Conservation (phyloP, 2,329 filamentous ascomycete genomes). For the Malbranchea cinnamomea region DNA sequence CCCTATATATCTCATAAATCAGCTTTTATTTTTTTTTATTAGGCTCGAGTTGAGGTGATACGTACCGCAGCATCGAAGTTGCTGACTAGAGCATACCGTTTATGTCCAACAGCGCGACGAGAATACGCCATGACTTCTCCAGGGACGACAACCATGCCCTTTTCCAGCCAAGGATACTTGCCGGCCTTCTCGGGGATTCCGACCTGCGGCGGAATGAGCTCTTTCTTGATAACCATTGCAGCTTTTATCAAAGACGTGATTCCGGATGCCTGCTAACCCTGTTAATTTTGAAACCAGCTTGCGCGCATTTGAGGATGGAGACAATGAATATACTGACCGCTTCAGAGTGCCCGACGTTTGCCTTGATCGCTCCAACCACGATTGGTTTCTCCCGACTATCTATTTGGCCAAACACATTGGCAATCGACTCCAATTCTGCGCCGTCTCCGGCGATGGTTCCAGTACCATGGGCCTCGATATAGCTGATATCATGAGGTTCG, state of each 20-base stretch:
- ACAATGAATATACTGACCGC: constrained; percentile 9
- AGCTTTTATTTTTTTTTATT: too few species aligned
- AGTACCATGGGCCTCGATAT: constrained; percentile 19
- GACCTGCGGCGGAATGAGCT: not conserved
- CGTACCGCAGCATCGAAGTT: constrained; percentile 57
- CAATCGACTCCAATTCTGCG: constrained; percentile 17
- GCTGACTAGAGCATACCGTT: constrained; percentile 39
- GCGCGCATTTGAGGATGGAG: not conserved
- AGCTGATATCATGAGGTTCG: constrained; percentile 18
- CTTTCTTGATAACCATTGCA: not conserved
- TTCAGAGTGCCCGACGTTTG: constrained; percentile 30
- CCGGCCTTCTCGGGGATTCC: constrained; percentile 18
- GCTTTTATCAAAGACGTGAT: constrained; percentile 10
- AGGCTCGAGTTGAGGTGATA: too few species aligned
- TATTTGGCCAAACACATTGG: constrained; percentile 15
- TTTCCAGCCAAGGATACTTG: constrained; percentile 20
- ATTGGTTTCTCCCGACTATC: constrained; percentile 17
- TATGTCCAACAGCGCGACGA: constrained; percentile 13
- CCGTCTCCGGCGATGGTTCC: constrained; percentile 17
- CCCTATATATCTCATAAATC: too few species aligned
- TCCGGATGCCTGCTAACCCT: constrained; percentile 3
- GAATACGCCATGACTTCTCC: not conserved
- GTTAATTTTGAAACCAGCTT: not conserved
- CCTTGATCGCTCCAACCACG: constrained; percentile 16
- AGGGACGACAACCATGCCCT: constrained; percentile 6